Evolutionary conservation across 176 grass and related monocot genomes (phyloP).

Genomic region (Stipa capillata): DNA sequence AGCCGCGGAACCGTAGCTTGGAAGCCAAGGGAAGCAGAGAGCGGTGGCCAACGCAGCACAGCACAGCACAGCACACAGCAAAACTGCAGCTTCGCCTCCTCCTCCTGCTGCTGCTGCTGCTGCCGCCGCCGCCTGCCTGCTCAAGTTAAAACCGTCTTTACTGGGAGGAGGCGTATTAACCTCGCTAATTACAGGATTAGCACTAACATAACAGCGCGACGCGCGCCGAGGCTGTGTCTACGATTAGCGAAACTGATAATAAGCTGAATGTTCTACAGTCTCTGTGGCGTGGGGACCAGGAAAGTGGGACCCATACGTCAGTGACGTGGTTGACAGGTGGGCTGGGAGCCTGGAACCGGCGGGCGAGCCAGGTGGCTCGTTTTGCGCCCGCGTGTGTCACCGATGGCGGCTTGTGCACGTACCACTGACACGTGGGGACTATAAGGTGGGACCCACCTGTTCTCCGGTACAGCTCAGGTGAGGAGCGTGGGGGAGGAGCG

Average conservation of each 20-base stretch:
- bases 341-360: too few species aligned
- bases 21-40: neutral
- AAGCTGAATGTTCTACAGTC: too few species aligned
- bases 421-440: constrained; percentile 2
- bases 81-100: neutral
- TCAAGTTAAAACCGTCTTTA: neutral
- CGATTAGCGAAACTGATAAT: too few species aligned
- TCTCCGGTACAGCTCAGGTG: neutral
- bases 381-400: neutral
- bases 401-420: fast-evolving
- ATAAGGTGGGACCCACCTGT: neutral
- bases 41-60: neutral
- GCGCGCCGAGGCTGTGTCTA: neutral
- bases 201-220: neutral
- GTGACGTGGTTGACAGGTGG: too few species aligned
- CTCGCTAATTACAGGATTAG: neutral
- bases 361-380: neutral
- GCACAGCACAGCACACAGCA: too few species aligned
- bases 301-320: neutral
- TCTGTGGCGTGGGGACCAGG: neutral
- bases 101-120: neutral
- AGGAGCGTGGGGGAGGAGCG: neutral
- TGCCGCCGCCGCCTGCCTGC: neutral
- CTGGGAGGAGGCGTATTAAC: neutral
- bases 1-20: neutral